Conservation (phyloP, 1,139 yeast species). For the Pneumocystis murina region DNA sequence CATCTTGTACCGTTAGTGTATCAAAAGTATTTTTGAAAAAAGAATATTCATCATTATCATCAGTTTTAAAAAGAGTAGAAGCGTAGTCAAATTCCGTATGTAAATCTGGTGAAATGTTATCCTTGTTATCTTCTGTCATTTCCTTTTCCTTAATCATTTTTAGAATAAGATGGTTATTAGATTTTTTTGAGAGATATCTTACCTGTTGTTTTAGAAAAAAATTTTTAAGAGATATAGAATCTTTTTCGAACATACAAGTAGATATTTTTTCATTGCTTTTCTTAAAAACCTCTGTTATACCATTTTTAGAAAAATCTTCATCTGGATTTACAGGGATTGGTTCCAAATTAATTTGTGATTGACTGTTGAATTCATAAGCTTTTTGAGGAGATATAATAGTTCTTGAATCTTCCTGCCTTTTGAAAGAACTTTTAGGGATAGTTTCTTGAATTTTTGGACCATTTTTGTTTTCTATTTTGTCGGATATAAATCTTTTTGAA, state of each 20-base stretch:
- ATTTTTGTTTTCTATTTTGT: not conserved
- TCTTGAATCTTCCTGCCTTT: not conserved
- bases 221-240: not conserved
- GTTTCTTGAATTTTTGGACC: not conserved
- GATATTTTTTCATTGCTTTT: not conserved
- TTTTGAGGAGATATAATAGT: not conserved
- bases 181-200: not conserved
- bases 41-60: not conserved
- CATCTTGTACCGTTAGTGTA: not conserved
- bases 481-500: not conserved
- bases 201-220: not conserved
- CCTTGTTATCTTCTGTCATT: not conserved
- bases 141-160: not conserved
- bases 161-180: not conserved
- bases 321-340: not conserved
- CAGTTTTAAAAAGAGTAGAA: not conserved
- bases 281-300: not conserved
- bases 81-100: not conserved
- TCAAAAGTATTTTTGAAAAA: not conserved
- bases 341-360: not conserved
- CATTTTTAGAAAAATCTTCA: not conserved
- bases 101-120: not conserved
- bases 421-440: not conserved
- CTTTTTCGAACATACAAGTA: not conserved
- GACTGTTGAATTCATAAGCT: not conserved